Base-by-base conservation (phyloP, 2,329 filamentous ascomycete species). In the Epichloe brachyelytri region DNA sequence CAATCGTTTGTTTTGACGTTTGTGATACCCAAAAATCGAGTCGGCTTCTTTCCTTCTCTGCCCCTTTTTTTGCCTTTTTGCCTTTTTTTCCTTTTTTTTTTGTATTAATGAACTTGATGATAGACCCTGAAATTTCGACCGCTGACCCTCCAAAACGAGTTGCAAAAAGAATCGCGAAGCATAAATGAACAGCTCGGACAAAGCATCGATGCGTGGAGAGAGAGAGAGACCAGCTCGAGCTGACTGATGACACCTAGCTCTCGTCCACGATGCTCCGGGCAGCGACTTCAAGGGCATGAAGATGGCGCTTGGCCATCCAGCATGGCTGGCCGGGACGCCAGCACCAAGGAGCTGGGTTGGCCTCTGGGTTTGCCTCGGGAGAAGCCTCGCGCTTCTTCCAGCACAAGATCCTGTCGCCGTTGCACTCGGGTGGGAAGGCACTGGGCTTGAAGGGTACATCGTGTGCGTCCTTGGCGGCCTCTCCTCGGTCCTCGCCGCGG, bases 221-320 rank as follows among this genome's bases (percentile, higher is more conserved):
- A 5, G 12, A 22, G 17, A 39, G 20, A 41, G 22, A 20, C 39
- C 12, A 20, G 26, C 8, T 30, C 8, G 26, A 30, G 26, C 8
- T 30, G 26, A 30, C 3, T 26, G 26, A 26, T 26, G 26, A 30
- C 34, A 8, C 14, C 26, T 22, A 47, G 15, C 20, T 43, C 10
- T 33, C 50, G 1, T 61, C 59, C 17, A 63, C 33, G 43, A 67
- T 60, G 48, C 52, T 53, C 7, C 59, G 59, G 41, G 64, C 65
- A 47, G 57, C 62, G 5, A 53, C 43, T 44, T 58, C 53, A 43
- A 65, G 57, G 15, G 57, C 58, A 5, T 57, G 48, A 33, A 67
- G 51, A 38, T 63, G 61, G 43, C 70, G 66, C 58, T 65, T 65
- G 52, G 67, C 70, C 55, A 63, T 67, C 65, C 65, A 66, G 67